Conservation (phyloP, 2,329 filamentous ascomycete species). For the Colletotrichum spaethianum region DNA sequence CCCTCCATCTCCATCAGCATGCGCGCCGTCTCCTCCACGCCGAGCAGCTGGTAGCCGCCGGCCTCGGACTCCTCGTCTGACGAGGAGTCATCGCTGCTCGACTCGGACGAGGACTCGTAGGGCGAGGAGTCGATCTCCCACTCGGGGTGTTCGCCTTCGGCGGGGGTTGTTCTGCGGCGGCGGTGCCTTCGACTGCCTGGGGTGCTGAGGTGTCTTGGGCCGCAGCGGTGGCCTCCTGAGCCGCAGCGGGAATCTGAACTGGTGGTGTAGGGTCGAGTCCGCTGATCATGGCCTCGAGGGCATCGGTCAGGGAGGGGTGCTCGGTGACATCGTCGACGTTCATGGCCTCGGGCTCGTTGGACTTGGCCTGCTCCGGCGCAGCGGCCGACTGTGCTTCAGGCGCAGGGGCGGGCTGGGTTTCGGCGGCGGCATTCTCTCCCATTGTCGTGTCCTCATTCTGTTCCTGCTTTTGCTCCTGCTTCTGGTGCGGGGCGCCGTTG, state of each 20-base stretch:
- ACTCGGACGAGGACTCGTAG: slow-evolving; percentile 77
- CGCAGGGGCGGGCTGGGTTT: background rate
- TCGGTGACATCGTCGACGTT: slow-evolving; percentile 53
- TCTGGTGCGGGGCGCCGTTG: background rate
- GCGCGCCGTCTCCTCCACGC: slow-evolving; percentile 85
- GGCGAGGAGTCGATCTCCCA: slow-evolving; percentile 89
- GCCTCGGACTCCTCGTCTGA: slow-evolving; percentile 68
- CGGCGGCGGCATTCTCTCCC: background rate
- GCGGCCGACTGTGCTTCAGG: slow-evolving; percentile 25
- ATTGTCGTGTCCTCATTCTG: slow-evolving; percentile 29
- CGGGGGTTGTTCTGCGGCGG: slow-evolving; percentile 41
- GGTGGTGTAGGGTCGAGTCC: slow-evolving; percentile 48
- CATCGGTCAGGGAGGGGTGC: slow-evolving; percentile 56
- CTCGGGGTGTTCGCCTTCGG: slow-evolving; percentile 72
- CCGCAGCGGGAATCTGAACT: background rate
- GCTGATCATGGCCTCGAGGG: slow-evolving; percentile 61
- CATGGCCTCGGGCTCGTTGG: slow-evolving; percentile 51
- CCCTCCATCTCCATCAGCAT: slow-evolving; percentile 88
- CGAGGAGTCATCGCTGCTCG: slow-evolving; percentile 71
- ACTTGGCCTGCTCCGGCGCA: background rate
- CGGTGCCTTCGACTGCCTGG: background rate
- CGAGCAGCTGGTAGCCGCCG: slow-evolving; percentile 79
- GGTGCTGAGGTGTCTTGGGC: slow-evolving; percentile 8
- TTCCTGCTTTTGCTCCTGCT: background rate
- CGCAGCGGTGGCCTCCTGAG: background rate